Percentiles rank a stretch among this genome's conserved stretches.
phyloP scores from a whole-genome alignment of 2,329 filamentous ascomycete genomes.

The Aspergillus awamori region DNA sequence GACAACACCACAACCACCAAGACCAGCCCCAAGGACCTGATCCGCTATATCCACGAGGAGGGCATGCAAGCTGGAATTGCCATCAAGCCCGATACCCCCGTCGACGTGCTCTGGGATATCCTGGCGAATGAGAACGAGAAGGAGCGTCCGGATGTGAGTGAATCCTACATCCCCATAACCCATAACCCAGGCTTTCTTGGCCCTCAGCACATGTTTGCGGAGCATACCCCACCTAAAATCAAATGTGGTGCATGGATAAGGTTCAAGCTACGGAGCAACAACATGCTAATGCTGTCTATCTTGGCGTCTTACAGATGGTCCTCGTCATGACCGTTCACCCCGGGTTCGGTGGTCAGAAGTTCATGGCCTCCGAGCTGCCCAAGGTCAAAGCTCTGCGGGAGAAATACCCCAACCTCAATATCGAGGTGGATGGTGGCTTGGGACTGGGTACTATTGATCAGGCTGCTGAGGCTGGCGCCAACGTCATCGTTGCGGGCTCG shows the following conservation, averaged over 20 bases:
- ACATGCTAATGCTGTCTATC: not conserved
- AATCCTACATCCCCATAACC: too few relatives aligned
- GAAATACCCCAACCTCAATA: conserved; percentile 88
- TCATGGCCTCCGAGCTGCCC: conserved; percentile 93
- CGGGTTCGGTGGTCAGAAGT: conserved; percentile 96
- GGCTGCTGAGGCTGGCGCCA: conserved; percentile 92
- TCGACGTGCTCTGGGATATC: conserved; percentile 90
- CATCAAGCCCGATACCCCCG: conserved; percentile 88
- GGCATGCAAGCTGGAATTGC: conserved; percentile 92
- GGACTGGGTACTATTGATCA: conserved; percentile 88
- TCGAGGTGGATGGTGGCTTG: conserved; percentile 94
- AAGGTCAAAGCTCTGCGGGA: conserved; percentile 84
- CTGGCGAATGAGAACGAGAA: conserved; percentile 71
- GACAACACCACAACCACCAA: conserved; percentile 64
- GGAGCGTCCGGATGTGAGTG: conserved; percentile 84
- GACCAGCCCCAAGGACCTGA: conserved; percentile 82
- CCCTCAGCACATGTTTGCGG: too few relatives aligned
- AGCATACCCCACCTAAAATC: too few relatives aligned
- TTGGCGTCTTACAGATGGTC: conserved; percentile 71
- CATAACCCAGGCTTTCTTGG: too few relatives aligned
- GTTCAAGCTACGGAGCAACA: too few relatives aligned
- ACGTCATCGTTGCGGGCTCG: conserved; percentile 96
- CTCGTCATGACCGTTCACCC: conserved; percentile 98
- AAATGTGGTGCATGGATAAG: too few relatives aligned
- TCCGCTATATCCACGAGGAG: conserved; percentile 84